Percentiles rank a stretch among this genome's conserved stretches.
Conservation (phyloP, 805 yeast species). For the Candida schatavii region DNA sequence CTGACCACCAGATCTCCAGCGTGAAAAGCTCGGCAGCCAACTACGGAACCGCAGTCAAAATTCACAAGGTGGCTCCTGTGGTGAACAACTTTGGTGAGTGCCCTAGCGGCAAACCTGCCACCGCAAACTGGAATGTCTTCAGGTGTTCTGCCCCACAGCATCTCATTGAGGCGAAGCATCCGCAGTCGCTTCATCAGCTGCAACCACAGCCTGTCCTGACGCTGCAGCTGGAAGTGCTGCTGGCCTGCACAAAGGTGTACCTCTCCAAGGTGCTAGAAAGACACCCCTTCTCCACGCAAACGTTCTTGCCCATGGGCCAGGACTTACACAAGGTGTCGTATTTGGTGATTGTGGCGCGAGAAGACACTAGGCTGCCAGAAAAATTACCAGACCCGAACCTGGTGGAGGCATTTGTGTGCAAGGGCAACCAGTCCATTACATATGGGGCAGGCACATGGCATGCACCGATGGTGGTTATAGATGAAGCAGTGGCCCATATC, state of each 20-base stretch:
- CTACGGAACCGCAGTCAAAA: constrained; percentile 89
- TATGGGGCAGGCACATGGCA: constrained; percentile 90
- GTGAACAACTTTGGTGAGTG: constrained; percentile 48
- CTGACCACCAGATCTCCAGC: constrained; percentile 63
- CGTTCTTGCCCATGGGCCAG: constrained; percentile 88
- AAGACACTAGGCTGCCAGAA: constrained; percentile 31
- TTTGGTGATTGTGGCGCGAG: constrained; percentile 76
- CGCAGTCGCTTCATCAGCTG: too few species aligned
- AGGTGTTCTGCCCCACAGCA: constrained; percentile 77
- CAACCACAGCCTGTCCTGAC: too few species aligned
- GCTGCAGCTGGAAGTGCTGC: too few species aligned
- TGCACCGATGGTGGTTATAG: constrained; percentile 91
- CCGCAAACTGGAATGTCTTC: constrained; percentile 79
- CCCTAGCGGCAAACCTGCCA: constrained; percentile 46
- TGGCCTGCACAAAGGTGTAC: constrained; percentile 28
- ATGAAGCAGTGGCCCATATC: constrained; percentile 44
- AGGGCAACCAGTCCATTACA: constrained; percentile 86
- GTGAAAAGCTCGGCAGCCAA: constrained; percentile 58
- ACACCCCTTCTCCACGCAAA: constrained; percentile 86
- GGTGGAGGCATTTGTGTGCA: constrained; percentile 67
- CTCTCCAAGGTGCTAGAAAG: constrained; percentile 73
- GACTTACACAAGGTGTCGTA: constrained; percentile 49
- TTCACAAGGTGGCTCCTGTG: constrained; percentile 70
- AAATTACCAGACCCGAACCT: constrained; percentile 60
- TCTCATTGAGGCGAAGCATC: constrained; percentile 34